Evolutionary conservation across 2,329 filamentous ascomycete species (phyloP).

Genomic region (Botrytis pseudocinerea): DNA sequence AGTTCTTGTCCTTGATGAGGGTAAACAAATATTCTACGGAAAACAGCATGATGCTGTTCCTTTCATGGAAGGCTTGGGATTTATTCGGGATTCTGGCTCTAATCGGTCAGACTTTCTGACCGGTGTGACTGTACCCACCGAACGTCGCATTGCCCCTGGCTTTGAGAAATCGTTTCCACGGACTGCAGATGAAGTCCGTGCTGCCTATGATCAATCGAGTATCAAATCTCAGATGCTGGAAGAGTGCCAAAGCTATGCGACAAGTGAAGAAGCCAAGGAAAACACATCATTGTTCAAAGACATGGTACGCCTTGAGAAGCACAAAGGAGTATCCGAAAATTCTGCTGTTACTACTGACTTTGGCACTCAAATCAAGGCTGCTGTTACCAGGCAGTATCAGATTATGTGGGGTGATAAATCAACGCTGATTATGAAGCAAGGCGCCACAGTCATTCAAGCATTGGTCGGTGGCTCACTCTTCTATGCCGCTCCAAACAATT

Average conservation of each 20-base stretch:
- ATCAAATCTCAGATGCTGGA: background rate
- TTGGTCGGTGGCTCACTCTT: slow-evolving; percentile 67
- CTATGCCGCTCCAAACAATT: slow-evolving; percentile 60
- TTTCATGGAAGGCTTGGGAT: slow-evolving; percentile 66
- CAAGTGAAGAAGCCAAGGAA: slow-evolving; percentile 48
- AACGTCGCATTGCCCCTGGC: slow-evolving; percentile 58
- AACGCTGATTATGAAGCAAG: slow-evolving; percentile 63
- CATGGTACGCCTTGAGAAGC: slow-evolving; percentile 54
- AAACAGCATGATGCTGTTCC: slow-evolving; percentile 57
- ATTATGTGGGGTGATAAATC: slow-evolving; percentile 65
- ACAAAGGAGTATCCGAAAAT: slow-evolving; percentile 52
- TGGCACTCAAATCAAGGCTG: slow-evolving; percentile 56
- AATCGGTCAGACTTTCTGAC: slow-evolving; percentile 68
- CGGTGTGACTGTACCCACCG: slow-evolving; percentile 54
- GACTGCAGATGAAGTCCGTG: slow-evolving; percentile 44
- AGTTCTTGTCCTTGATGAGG: slow-evolving; percentile 65
- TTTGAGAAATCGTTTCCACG: slow-evolving; percentile 48
- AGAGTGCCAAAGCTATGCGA: slow-evolving; percentile 43
- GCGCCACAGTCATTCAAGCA: slow-evolving; percentile 57
- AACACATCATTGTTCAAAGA: slow-evolving; percentile 53
- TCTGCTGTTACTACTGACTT: slow-evolving; percentile 51
- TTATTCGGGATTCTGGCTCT: slow-evolving; percentile 60
- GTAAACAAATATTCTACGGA: slow-evolving; percentile 66
- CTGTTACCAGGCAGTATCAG: slow-evolving; percentile 61
- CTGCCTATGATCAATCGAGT: background rate